Evolutionary conservation across 371 early-diverging fungal species (phyloP), one percentile per base, ranked within the genome.

Genomic region (Synchytrium microbalum): DNA sequence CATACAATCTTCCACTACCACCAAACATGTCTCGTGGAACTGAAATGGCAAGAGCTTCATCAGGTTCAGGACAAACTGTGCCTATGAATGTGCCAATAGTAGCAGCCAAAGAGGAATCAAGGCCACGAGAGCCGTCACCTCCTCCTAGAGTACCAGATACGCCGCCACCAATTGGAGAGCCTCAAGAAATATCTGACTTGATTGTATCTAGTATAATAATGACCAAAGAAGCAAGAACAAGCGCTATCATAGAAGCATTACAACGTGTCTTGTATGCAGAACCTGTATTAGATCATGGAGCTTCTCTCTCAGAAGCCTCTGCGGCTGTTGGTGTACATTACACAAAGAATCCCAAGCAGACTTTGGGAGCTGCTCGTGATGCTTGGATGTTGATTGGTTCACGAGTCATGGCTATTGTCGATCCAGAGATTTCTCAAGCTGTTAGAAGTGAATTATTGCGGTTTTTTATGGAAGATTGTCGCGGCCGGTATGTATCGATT

Each of bases 371-470:
- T 13, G 71, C 73, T 1, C 59, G 66, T 46, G 62, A 46, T 8
- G 78, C 73, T 10, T 78, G 78, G 78, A 71, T 75, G 68, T 51
- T 71, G 32, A 25, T 78, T 10, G 32, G 72, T 0, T 63, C 70
- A 1, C 58, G 75, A 51, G 59, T 75, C 51, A 53, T 69, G 54
- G 65, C 70, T 14, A 24, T 30, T 5, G 16, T 63, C 52, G 32
- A 32, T 19, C 46, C 46, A 10, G 19, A 28, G 5, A 28, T 56
- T 5, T 5, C 27, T 56, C 27, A 10, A 10, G 10, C 5, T 10
- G 32, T 56, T 60, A 5, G 53, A 60, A 27, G 27, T 5, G 23
- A 5, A 13, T 52, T 52, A 23, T n/a, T 32, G 8, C 26, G 13
- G 60, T 60, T 60, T 60, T 24, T 58, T 13, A 29, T 60, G 60